phyloP scores from a whole-genome alignment of 164 flowering plant species.

The Houttuynia cordata region DNA sequence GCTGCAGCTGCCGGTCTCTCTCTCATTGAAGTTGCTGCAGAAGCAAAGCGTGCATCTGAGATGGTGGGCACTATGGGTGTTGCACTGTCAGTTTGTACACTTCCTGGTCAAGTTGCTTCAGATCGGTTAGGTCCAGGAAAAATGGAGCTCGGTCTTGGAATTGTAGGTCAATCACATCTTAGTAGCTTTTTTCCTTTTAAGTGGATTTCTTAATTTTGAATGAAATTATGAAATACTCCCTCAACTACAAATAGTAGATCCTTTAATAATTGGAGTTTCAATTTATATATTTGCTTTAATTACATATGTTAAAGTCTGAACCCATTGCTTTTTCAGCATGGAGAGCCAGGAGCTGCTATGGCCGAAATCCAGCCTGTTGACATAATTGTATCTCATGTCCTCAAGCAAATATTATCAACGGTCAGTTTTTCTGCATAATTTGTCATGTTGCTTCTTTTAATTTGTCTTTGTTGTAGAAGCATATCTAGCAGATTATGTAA shows the following conservation, averaged over 20 bases:
- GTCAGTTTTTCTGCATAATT: slow-evolving; percentile 19
- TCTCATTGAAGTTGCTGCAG: slow-evolving; percentile 72
- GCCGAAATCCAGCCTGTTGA: slow-evolving; percentile 76
- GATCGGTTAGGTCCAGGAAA: slow-evolving; percentile 87
- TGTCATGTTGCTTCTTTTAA: slow-evolving; percentile 1
- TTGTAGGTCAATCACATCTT: slow-evolving; percentile 38
- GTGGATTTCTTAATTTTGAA: neutral
- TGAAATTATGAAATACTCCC: too few relatives aligned
- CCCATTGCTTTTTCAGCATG: slow-evolving; percentile 51
- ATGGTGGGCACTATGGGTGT: slow-evolving; percentile 96
- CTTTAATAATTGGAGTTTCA: too few relatives aligned
- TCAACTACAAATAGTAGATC: too few relatives aligned
- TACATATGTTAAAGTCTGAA: too few relatives aligned
- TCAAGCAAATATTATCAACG: slow-evolving; percentile 63
- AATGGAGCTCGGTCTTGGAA: slow-evolving; percentile 99
- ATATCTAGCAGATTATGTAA: neutral
- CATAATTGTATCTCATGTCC: slow-evolving; percentile 74
- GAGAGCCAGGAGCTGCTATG: slow-evolving; percentile 96
- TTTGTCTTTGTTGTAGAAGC: too few relatives aligned
- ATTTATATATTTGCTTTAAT: too few relatives aligned
- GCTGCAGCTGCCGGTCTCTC: slow-evolving; percentile 85
- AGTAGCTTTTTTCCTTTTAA: too few relatives aligned
- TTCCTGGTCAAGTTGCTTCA: slow-evolving; percentile 75
- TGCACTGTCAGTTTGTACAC: slow-evolving; percentile 83
- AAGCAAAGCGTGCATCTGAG: slow-evolving; percentile 85